A percentile compares a stretch with the other conserved stretches of the same genome.
Conservation (phyloP, 1,284 basidiomycete species). For the Inonotus obliquus region DNA sequence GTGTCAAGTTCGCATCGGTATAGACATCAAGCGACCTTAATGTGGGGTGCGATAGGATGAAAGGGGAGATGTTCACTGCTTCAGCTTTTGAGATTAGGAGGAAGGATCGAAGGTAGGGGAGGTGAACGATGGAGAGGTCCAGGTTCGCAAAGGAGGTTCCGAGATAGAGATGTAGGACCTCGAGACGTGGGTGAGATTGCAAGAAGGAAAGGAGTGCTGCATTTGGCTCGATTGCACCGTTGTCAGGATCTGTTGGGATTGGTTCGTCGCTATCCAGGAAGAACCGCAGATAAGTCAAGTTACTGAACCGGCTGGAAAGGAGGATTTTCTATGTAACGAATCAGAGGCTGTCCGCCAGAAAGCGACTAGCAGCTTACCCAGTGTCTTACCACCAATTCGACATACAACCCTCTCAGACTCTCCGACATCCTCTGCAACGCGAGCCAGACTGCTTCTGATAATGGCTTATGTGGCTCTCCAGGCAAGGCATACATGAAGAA, state of each 20-base stretch:
- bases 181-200: background rate
- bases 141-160: background rate
- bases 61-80: slow-evolving; percentile 1
- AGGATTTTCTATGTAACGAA: background rate
- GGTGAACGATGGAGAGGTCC: background rate
- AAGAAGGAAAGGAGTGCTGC: slow-evolving; percentile 5
- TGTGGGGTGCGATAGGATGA: slow-evolving; percentile 2
- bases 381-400: slow-evolving; percentile 4
- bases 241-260: background rate
- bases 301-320: slow-evolving; percentile 8
- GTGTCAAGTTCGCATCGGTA: slow-evolving; percentile 4
- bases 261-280: slow-evolving; percentile 11
- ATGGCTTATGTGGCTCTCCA: background rate
- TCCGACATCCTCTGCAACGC: slow-evolving; percentile 4
- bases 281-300: slow-evolving; percentile 7
- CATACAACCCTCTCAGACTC: slow-evolving; percentile 4
- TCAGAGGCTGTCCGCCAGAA: background rate
- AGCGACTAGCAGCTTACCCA: slow-evolving; percentile 1
- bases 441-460: slow-evolving; percentile 1
- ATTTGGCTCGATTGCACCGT: background rate
- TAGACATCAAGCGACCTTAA: slow-evolving; percentile 4
- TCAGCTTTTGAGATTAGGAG: slow-evolving; percentile 13
- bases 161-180: slow-evolving; percentile 12
- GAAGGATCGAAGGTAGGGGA: slow-evolving; percentile 12
- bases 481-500: slow-evolving; percentile 17